Conservation (phyloP, 352 stramenopile genomes). For the Phytophthora nicotianae region DNA sequence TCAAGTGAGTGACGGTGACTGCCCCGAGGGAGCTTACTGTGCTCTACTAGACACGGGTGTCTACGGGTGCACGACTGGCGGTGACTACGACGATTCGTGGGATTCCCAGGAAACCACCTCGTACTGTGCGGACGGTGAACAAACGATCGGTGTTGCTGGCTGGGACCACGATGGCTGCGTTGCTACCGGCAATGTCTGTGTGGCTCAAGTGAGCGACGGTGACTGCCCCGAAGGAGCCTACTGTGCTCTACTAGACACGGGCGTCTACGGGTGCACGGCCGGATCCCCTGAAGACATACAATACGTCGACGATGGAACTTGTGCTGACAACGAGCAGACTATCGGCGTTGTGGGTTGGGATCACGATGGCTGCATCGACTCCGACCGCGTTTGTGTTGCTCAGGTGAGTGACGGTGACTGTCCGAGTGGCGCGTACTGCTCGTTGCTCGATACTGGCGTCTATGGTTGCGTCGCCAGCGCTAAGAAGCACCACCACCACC, state of each 20-base stretch:
- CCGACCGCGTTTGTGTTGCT: slow-evolving; percentile 22
- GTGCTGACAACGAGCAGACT: slow-evolving; percentile 10
- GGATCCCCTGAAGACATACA: neutral
- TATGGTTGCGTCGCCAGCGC: slow-evolving; percentile 27
- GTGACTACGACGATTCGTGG: slow-evolving; percentile 9
- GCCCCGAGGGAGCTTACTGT: slow-evolving; percentile 30
- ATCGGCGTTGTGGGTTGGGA: slow-evolving; percentile 26
- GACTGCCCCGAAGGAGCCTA: slow-evolving; percentile 5
- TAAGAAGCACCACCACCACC: slow-evolving; percentile 27
- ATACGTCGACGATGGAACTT: slow-evolving; percentile 1
- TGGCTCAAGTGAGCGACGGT: slow-evolving; percentile 26
- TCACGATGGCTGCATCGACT: slow-evolving; percentile 44
- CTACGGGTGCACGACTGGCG: slow-evolving; percentile 26
- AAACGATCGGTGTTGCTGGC: slow-evolving; percentile 18
- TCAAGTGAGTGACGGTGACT: slow-evolving; percentile 26
- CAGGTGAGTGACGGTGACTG: slow-evolving; percentile 29
- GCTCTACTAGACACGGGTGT: slow-evolving; percentile 24
- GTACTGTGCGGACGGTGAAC: slow-evolving; percentile 8
- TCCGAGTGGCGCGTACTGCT: slow-evolving; percentile 29
- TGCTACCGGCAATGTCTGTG: slow-evolving; percentile 14
- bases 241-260: slow-evolving; percentile 27
- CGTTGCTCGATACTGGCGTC: slow-evolving; percentile 25
- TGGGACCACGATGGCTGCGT: slow-evolving; percentile 29
- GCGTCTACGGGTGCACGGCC: slow-evolving; percentile 35
- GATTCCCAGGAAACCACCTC: slow-evolving; percentile 4